Evolutionary conservation across 192 early-diverging fungal species (phyloP), one percentile per base, ranked within the genome.

Genomic region (Coemansia sp.): DNA sequence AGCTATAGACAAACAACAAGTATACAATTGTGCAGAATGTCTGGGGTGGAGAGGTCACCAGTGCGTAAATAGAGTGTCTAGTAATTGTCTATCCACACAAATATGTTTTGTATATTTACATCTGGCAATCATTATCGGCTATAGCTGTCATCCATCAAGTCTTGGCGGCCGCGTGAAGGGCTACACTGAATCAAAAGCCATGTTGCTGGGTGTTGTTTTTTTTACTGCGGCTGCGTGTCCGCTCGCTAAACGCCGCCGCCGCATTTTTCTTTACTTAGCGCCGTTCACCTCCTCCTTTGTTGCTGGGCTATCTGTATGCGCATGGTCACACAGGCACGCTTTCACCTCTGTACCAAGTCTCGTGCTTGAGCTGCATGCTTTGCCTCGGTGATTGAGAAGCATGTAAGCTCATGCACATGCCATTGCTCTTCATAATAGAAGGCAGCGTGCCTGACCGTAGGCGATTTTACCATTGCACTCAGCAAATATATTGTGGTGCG

Each of bases 321-420:
- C 51, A 55, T 29, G 27, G 27, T 31, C 27, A 55, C 51, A 55
- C 51, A 55, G 51, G 31, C 51, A 55, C 27, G 51, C 51, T 31
- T 55, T 31, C 27, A 31, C 51, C 51, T 55, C 51, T 31, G 51
- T 55, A 20, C 51, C 29, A 10, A 15, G 11, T 22, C 51, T 12
- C 51, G 51, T 55, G 51, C 5, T 55, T 55, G 51, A 31, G 24
- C 51, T 55, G 51, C 51, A 27, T 55, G 51, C 5, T 24, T 55
- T 15, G 51, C 51, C 51, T 55, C 51, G 51, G 51, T 55, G 51
- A 55, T 55, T 55, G 51, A 55, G 51, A 55, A 55, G 51, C 51
- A 55, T 55, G 51, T 55, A 55, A 1, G 24, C 24, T 19, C 51
- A 55, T 55, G 51, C 51, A 17, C 51, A 24, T 55, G 51, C 15